Base-by-base conservation (phyloP, 2,329 filamentous ascomycete species). In the Moelleriella libera region DNA sequence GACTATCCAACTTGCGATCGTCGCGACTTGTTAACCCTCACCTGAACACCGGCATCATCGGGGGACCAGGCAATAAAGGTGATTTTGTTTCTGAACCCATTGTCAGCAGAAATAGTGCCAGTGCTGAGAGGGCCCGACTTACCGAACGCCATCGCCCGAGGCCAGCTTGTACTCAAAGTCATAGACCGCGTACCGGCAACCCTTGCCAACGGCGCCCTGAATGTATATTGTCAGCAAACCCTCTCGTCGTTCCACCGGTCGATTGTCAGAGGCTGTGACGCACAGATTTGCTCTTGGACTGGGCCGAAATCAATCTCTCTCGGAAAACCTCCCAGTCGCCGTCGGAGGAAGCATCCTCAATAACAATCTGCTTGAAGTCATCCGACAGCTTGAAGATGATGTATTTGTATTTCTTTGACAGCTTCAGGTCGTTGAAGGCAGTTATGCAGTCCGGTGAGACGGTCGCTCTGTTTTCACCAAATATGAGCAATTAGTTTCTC, bases 361-460 rank as follows among this genome's bases (percentile, higher is more conserved):
- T 79, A 50, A 85, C 81, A 63, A 92, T 88, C 69, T 87, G 68
- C 69, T 83, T 87, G 76, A 81, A 80, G 73, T 88, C 77, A 68
- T 89, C 84, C 55, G 81, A 83, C 64, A 92, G 80, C 76, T 88
- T 88, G 82, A 78, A 90, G 75, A 92, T 80, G 71, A 92, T 83
- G 76, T 78, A 94, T 71, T 88, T 89, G 72, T 80, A 75, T 72
- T 79, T 80, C 70, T 88, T 88, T 68, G 69, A 74, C 58, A 88
- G 80, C 79, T 90, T 90, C 56, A 90, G 77, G 57, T 89, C 82
- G 68, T 89, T 88, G 77, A 83, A 90, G 51, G 71, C 67, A 56
- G 65, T 64, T 63, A 80, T 78, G 76, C 84, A 88, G 50, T 89
- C 83, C 63, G 78, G 75, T 55, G 76, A 70, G 60, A 88, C 80